phyloP scores from a whole-genome alignment of 164 flowering plant genomes.

The Paratinospora sagittata region DNA sequence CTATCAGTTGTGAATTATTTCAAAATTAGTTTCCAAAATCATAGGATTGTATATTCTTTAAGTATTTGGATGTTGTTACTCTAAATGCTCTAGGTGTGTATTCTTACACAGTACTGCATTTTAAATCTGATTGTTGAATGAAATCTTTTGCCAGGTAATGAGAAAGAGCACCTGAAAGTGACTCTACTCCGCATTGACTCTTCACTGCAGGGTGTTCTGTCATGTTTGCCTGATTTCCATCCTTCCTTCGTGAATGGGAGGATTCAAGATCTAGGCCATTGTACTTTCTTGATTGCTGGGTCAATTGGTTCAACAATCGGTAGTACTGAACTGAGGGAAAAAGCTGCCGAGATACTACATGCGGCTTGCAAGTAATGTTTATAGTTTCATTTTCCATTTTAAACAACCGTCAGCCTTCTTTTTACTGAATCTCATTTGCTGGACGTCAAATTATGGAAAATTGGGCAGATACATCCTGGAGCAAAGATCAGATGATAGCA shows the following conservation, averaged over 20 bases:
- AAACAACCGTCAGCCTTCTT: neutral
- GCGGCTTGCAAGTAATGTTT: slow-evolving; percentile 75
- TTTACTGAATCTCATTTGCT: slow-evolving; percentile 18
- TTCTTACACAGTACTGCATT: neutral
- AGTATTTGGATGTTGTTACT: too few relatives aligned
- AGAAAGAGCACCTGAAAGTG: slow-evolving; percentile 96
- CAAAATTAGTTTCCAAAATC: neutral
- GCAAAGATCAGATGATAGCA: slow-evolving; percentile 95
- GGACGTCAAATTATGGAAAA: slow-evolving; percentile 7
- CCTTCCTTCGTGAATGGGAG: slow-evolving; percentile 46
- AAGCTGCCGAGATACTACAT: slow-evolving; percentile 74
- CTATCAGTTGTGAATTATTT: neutral
- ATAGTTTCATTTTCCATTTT: neutral
- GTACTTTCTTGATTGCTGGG: slow-evolving; percentile 72
- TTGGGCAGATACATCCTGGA: slow-evolving; percentile 67
- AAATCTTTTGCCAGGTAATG: slow-evolving; percentile 47
- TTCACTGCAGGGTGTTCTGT: slow-evolving; percentile 86
- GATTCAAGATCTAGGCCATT: slow-evolving; percentile 29
- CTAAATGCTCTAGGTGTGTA: neutral
- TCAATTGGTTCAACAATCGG: slow-evolving; percentile 84
- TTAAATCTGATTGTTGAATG: slow-evolving; percentile 16
- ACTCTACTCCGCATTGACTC: slow-evolving; percentile 87
- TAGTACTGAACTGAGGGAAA: slow-evolving; percentile 68
- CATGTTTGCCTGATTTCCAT: slow-evolving; percentile 94
- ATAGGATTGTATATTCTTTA: neutral